These are phyloP conservation scores for Lasiodiplodia sp. DNA, from an alignment of 2,329 filamentous ascomycete species.

Conservation along the genomic window DNA sequence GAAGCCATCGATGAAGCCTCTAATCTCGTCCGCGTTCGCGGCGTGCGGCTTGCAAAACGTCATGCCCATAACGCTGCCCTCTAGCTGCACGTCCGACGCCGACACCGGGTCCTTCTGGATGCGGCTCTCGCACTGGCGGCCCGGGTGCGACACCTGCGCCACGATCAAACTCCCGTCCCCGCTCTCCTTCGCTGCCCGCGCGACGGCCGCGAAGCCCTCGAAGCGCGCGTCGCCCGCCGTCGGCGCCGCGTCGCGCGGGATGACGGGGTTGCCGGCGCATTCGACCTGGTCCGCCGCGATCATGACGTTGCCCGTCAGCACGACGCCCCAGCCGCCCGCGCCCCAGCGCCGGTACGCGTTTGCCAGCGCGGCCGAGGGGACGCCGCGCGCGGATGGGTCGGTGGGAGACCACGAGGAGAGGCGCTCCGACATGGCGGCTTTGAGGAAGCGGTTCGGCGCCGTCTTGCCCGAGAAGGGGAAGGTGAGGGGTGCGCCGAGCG, in stretches of 20 bases:
- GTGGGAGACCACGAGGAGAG: conserved; percentile 67
- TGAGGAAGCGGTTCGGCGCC: conserved; percentile 71
- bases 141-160: conserved; percentile 69
- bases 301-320: conserved; percentile 68
- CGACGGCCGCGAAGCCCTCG: conserved; percentile 64
- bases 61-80: conserved; percentile 51
- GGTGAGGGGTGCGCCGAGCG: conserved; percentile 53
- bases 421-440: conserved; percentile 71
- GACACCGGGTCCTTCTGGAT: conserved; percentile 56
- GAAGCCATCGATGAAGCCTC: conserved; percentile 58
- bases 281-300: conserved; percentile 65
- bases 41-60: conserved; percentile 60
- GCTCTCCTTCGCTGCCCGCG: conserved; percentile 57
- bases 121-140: conserved; percentile 58
- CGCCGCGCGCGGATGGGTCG: conserved; percentile 59
- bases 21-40: conserved; percentile 63
- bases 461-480: conserved; percentile 59
- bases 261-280: conserved; percentile 65
- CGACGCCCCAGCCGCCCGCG: conserved; percentile 50
- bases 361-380: conserved; percentile 61
- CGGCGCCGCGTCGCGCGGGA: conserved; percentile 57
- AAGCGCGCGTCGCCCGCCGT: conserved; percentile 65
- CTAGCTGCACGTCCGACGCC: conserved; percentile 54
- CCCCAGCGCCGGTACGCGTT: conserved; percentile 66
- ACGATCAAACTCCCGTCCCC: conserved; percentile 64